Percentiles rank a stretch among this genome's conserved stretches.
phyloP scores from a whole-genome alignment of 768 basidiomycete species.

The Pleurotus salmoneostramineus region DNA sequence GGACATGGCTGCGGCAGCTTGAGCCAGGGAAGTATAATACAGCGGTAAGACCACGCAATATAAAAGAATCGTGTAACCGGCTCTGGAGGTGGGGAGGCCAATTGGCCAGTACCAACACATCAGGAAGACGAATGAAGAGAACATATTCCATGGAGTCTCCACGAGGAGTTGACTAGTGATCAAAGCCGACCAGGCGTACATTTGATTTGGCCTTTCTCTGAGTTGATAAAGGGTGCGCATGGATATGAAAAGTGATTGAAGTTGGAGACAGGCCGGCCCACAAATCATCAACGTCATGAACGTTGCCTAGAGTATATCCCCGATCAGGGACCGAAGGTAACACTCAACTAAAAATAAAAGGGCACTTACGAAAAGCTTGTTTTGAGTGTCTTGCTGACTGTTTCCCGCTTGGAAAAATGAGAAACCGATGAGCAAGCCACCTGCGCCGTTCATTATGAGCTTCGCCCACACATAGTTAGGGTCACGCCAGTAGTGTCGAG shows the following conservation, averaged over 20 bases:
- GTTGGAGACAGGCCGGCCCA: conserved; percentile 56
- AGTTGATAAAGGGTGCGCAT: conserved; percentile 65
- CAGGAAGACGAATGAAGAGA: conserved; percentile 60
- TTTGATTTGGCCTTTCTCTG: conserved; percentile 60
- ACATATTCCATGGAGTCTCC: conserved; percentile 64
- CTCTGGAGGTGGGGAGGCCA: conserved; percentile 49
- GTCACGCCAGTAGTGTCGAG: conserved; percentile 48
- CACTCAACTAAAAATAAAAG: too few relatives aligned
- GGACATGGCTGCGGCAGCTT: conserved; percentile 58
- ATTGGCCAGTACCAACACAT: conserved; percentile 76
- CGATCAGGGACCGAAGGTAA: not conserved
- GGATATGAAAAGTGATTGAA: conserved; percentile 59
- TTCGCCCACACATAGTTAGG: conserved; percentile 63
- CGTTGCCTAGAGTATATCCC: conserved; percentile 33
- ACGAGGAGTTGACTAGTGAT: conserved; percentile 50
- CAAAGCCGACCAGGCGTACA: conserved; percentile 64
- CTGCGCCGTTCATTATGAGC: conserved; percentile 47
- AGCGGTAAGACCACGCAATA: conserved; percentile 54
- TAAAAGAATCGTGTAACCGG: conserved; percentile 56
- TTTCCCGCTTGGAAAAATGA: conserved; percentile 59
- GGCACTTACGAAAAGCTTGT: conserved; percentile 58
- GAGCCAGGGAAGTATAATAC: conserved; percentile 62
- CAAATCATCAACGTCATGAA: conserved; percentile 50
- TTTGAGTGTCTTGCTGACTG: conserved; percentile 53
- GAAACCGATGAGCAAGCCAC: conserved; percentile 58